Evolutionary conservation across 305 asterid species (phyloP).

Genomic region (Solanum chacoense): DNA sequence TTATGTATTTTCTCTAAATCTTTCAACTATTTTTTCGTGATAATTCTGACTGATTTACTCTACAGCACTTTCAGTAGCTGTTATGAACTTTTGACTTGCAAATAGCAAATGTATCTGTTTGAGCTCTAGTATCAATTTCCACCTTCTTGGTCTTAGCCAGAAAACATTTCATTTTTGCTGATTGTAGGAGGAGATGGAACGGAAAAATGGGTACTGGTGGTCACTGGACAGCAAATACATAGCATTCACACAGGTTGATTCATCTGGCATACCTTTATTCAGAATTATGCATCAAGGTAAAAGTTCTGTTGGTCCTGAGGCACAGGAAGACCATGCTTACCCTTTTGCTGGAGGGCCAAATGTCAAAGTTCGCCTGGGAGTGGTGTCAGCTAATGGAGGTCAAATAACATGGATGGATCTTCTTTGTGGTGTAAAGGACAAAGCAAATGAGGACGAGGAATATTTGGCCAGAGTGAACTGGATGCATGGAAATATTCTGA

Average conservation of each 20-base stretch:
- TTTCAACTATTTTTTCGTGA: not conserved
- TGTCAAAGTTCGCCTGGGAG: slow-evolving; percentile 75
- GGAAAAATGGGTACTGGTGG: slow-evolving; percentile 96
- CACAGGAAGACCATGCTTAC: slow-evolving; percentile 91
- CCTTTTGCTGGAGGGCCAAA: slow-evolving; percentile 83
- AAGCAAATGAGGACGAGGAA: slow-evolving; percentile 37
- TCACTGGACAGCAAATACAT: slow-evolving; percentile 74
- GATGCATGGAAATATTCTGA: slow-evolving; percentile 76
- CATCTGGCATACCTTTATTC: slow-evolving; percentile 62
- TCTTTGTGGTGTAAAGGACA: slow-evolving; percentile 49
- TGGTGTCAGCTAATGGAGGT: slow-evolving; percentile 55
- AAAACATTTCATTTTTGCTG: slow-evolving; percentile 1
- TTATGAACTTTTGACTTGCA: not conserved
- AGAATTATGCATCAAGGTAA: slow-evolving; percentile 98
- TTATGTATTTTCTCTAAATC: not conserved
- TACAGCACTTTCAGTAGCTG: not conserved
- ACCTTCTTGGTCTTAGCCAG: not conserved
- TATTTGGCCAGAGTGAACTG: slow-evolving; percentile 82
- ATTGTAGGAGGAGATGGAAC: slow-evolving; percentile 90
- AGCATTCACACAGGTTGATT: slow-evolving; percentile 77
- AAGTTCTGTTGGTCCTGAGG: slow-evolving; percentile 52
- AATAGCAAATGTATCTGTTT: not conserved
- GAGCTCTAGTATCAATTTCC: not conserved
- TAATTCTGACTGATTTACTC: not conserved
- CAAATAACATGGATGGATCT: slow-evolving; percentile 80